phyloP scores from a whole-genome alignment of 306 rosid genomes.

The Lathyrus aphaca region DNA sequence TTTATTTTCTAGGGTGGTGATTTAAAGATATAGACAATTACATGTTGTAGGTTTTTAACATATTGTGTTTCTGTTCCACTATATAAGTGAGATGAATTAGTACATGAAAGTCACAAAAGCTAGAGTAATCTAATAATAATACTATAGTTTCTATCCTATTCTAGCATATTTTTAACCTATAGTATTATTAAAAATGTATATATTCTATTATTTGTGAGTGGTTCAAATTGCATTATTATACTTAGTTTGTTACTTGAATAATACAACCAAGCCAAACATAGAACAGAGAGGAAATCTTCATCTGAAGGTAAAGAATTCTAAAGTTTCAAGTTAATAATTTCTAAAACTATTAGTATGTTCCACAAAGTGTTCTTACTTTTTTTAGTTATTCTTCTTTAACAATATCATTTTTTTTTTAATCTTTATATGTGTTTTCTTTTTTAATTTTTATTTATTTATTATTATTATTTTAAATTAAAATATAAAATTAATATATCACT shows the following conservation, averaged over 20 bases:
- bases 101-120: constrained; percentile 19
- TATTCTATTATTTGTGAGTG: not conserved
- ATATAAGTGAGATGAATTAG: constrained; percentile 29
- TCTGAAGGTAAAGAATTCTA: not conserved
- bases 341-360: not conserved
- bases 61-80: constrained; percentile 6
- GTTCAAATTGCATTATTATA: not conserved
- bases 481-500: too few species aligned
- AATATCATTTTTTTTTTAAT: not conserved
- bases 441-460: too few species aligned
- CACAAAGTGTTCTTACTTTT: not conserved
- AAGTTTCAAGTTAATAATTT: not conserved
- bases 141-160: constrained; percentile 5
- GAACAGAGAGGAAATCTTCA: not conserved
- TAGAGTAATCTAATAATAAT: not conserved
- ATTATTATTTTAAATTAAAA: too few species aligned
- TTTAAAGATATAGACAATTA: constrained; percentile 41
- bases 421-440: too few species aligned
- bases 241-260: not conserved
- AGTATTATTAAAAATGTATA: not conserved
- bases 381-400: not conserved
- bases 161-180: not conserved
- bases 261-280: not conserved
- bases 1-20: constrained; percentile 33
- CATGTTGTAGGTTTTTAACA: constrained; percentile 19